Base-by-base conservation (phyloP, 140 eudicot genomes). In the Cichorium intybus region DNA sequence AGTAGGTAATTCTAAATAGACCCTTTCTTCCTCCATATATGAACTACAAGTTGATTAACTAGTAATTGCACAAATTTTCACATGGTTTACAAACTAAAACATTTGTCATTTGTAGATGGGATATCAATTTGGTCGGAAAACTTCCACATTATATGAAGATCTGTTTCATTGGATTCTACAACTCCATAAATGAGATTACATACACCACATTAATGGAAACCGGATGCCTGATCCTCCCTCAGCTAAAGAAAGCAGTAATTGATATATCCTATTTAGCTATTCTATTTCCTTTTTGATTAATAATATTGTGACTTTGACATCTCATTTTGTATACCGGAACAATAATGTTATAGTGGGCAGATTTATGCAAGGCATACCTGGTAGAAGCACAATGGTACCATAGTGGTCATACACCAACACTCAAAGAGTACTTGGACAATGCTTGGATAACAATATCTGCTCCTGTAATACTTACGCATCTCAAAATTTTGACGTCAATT, bases 111-210 rank as follows among this genome's bases (percentile, higher is more conserved):
- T 20, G 11, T 59, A 77, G 82, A 39, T 77, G 82, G 82, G 82
- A 77, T 15, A 21, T 71, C 15, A 54, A 71, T 14, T 65, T 33
- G 3, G 17, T 77, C n/a, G 75, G 66, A 11, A 50, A 41, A 28
- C 66, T 77, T 39, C 82, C 78, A 0, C 71, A 77, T 27, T 77
- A 69, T 54, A 76, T 69, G 81, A 70, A 56, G 63, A 56, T 63
- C 1, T 63, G 73, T 33, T 76, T 43, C 39, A 24, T 76, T 4
- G 63, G 48, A 6, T 24, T 76, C 17, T 62, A 27, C 60, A 76
- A 76, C 57, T 9, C 64, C 3, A 56, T 49, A 9, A 76, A 76
- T 49, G 77, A 76, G 45, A 54, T 76, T 55, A 66, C 64, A 4
- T 70, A 62, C 17, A 66, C 65, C 2, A 26, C 49, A 11, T 58